phyloP scores from a whole-genome alignment of 164 flowering plant species.

The Tinospora cordifolia region DNA sequence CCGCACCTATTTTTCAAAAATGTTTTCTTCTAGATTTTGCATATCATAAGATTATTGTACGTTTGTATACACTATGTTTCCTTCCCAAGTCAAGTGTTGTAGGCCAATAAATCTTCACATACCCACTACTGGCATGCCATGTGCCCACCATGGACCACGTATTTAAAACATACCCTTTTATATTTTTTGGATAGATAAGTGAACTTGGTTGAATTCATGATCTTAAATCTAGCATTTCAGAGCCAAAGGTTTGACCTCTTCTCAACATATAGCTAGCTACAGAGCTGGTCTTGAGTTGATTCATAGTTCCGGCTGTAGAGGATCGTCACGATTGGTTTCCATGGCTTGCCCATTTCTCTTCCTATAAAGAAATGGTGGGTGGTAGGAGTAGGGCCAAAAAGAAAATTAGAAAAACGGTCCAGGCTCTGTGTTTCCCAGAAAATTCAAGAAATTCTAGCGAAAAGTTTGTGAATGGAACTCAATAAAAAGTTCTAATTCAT shows the following conservation, averaged over 20 bases:
- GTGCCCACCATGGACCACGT: too few species aligned
- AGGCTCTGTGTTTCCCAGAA: not conserved
- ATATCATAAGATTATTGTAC: not conserved
- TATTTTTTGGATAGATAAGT: too few species aligned
- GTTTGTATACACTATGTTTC: not conserved
- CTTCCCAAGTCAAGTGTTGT: not conserved
- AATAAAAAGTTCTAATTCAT: not conserved
- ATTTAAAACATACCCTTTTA: too few species aligned
- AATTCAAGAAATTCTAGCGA: not conserved
- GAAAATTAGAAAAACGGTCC: not conserved
- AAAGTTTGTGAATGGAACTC: not conserved
- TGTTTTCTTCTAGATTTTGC: not conserved
- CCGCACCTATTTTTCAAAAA: not conserved
- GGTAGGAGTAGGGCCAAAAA: too few species aligned
- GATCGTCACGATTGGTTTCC: too few species aligned
- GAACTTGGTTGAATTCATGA: too few species aligned
- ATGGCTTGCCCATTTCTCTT: too few species aligned
- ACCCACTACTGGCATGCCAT: not conserved
- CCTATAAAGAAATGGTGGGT: too few species aligned
- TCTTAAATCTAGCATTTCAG: not conserved
- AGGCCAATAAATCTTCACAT: not conserved
- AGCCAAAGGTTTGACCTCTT: not conserved
- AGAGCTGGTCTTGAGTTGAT: not conserved
- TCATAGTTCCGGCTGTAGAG: too few species aligned
- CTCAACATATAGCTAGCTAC: too few species aligned